These are phyloP conservation scores for Neodidymelliopsis sp. DNA, from an alignment of 2,329 filamentous ascomycete genomes.

Conservation along the genomic window DNA sequence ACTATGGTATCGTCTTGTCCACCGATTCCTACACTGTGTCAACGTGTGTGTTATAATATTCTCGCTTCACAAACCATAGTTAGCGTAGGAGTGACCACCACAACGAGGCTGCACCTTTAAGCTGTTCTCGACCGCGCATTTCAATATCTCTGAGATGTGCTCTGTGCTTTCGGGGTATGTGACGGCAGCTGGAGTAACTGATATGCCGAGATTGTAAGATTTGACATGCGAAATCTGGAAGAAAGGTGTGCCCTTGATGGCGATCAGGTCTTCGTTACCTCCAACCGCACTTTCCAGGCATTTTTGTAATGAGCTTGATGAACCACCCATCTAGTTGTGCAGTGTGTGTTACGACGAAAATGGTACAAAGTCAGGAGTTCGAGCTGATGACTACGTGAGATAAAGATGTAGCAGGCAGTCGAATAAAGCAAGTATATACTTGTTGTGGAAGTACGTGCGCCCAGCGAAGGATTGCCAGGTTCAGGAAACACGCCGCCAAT, in stretches of 20 bases:
- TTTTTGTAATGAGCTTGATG: constrained; percentile 35
- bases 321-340: constrained; percentile 39
- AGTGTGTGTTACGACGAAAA: not conserved
- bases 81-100: constrained; percentile 70
- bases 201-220: constrained; percentile 48
- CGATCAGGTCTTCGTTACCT: constrained; percentile 32
- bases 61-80: constrained; percentile 43
- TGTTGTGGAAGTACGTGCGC: constrained; percentile 6
- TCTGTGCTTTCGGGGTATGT: constrained; percentile 61
- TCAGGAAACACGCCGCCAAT: constrained; percentile 4
- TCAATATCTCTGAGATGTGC: constrained; percentile 64
- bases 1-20: constrained; percentile 57
- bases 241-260: constrained; percentile 31
- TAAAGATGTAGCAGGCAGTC: no score
- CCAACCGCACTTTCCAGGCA: constrained; percentile 42
- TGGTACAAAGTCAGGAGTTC: not conserved
- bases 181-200: constrained; percentile 60
- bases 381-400: no score
- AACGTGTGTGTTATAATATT: not conserved
- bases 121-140: constrained; percentile 61
- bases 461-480: constrained; percentile 11
- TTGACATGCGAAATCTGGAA: constrained; percentile 45
- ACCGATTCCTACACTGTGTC: constrained; percentile 49
- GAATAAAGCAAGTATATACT: no score
- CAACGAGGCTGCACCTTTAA: constrained; percentile 68